These are phyloP conservation scores for Tuber umbilicatum DNA, from an alignment of 495 filamentous ascomycete species.

Conservation along the genomic window DNA sequence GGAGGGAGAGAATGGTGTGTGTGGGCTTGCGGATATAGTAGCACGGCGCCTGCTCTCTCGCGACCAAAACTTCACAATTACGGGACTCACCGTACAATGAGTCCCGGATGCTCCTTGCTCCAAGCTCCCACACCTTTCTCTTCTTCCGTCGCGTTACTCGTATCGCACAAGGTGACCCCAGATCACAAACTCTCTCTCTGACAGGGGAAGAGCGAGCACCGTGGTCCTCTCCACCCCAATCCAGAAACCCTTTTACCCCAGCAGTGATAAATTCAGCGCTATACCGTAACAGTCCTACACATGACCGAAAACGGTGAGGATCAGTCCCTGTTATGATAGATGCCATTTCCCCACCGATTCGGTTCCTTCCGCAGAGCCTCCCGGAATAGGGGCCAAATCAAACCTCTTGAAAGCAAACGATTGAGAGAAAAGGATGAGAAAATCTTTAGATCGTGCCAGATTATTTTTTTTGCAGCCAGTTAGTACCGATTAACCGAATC, in stretches of 20 bases:
- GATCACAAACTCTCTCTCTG: background rate
- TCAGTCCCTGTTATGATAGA: slow-evolving; percentile 12
- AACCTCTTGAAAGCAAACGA: background rate
- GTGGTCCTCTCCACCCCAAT: background rate
- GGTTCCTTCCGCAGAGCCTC: slow-evolving; percentile 36
- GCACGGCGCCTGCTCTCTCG: background rate
- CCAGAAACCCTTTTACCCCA: background rate
- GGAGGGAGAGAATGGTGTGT: slow-evolving; percentile 9
- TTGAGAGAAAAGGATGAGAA: background rate
- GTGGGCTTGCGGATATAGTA: background rate
- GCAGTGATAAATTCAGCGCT: background rate
- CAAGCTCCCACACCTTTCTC: background rate
- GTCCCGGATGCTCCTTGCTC: background rate
- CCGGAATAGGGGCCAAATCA: background rate
- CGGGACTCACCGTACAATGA: background rate
- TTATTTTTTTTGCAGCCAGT: background rate
- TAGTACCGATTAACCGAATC: background rate
- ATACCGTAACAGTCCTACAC: background rate
- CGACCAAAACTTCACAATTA: background rate
- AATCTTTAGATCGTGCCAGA: background rate
- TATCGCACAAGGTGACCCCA: background rate
- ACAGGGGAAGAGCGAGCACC: background rate
- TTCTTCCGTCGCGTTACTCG: background rate
- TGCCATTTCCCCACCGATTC: slow-evolving; percentile 34
- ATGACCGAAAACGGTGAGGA: slow-evolving; percentile 23